Percentiles rank a stretch among this genome's conserved stretches.
These are phyloP conservation scores for Lachnellula suecica DNA, from an alignment of 2,329 filamentous ascomycete species.

Conservation along the genomic window DNA sequence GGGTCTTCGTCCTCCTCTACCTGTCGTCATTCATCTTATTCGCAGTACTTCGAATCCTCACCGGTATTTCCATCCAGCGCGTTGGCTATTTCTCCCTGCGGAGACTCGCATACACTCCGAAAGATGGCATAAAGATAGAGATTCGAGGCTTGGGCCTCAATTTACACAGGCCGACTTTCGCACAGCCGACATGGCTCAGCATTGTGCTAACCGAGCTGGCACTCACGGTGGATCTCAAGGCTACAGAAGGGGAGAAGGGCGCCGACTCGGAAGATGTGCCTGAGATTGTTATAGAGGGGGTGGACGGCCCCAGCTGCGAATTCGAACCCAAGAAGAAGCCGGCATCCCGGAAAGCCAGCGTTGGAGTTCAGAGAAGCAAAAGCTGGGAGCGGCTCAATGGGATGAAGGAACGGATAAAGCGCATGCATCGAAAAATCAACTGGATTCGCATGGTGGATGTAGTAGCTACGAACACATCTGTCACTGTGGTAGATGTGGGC, in stretches of 20 bases:
- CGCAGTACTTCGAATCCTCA: slow-evolving; percentile 86
- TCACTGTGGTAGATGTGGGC: slow-evolving; percentile 79
- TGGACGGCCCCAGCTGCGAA: slow-evolving; percentile 21
- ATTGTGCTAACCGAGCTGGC: slow-evolving; percentile 83
- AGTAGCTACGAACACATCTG: slow-evolving; percentile 74
- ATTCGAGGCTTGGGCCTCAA: slow-evolving; percentile 85
- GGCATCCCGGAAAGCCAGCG: slow-evolving; percentile 23
- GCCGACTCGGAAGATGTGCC: slow-evolving; percentile 3
- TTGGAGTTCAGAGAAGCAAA: slow-evolving; percentile 54
- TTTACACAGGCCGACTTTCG: slow-evolving; percentile 91
- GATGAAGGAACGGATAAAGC: slow-evolving; percentile 83
- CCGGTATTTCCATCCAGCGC: slow-evolving; percentile 92
- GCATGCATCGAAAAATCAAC: slow-evolving; percentile 79
- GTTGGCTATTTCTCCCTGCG: slow-evolving; percentile 91
- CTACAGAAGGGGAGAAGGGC: slow-evolving; percentile 50
- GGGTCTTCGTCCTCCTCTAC: slow-evolving; percentile 82
- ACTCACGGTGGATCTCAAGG: slow-evolving; percentile 75
- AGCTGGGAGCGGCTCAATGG: slow-evolving; percentile 79
- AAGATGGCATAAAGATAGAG: slow-evolving; percentile 86
- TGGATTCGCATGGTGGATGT: slow-evolving; percentile 91
- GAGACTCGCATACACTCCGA: slow-evolving; percentile 84
- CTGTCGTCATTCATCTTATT: slow-evolving; percentile 91
- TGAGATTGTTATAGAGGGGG: slow-evolving; percentile 24
- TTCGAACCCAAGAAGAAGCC: slow-evolving; percentile 21
- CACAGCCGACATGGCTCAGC: slow-evolving; percentile 95